These are phyloP conservation scores for Aspergillus nomiae DNA, from an alignment of 2,329 filamentous ascomycete genomes.

Conservation along the genomic window DNA sequence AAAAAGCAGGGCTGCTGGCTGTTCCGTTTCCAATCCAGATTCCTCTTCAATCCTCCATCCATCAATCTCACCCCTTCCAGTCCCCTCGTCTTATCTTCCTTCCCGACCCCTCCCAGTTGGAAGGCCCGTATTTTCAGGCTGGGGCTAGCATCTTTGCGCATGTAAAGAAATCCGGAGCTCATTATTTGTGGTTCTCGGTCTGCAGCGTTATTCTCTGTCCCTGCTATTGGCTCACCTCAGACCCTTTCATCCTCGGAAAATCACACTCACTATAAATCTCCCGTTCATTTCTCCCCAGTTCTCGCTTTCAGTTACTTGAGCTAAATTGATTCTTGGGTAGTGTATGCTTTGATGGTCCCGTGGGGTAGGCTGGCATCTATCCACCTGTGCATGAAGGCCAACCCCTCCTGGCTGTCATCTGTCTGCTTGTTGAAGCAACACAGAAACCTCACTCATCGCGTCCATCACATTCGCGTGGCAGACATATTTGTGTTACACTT, in stretches of 20 bases:
- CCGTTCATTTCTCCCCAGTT: background rate
- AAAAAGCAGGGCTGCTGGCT: background rate
- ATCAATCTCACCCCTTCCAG: background rate
- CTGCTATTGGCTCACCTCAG: background rate
- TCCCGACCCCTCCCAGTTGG: background rate
- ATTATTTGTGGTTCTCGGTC: background rate
- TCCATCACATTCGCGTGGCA: background rate
- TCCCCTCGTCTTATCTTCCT: background rate
- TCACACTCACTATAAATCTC: background rate
- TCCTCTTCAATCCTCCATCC: background rate
- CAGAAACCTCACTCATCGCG: conserved; percentile 9
- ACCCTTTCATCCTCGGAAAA: background rate
- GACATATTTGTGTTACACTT: background rate
- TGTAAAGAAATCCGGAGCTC: background rate
- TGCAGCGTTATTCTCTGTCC: background rate
- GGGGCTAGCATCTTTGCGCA: background rate
- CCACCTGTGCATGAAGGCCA: background rate
- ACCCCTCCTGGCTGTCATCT: conserved; percentile 11
- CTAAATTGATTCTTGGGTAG: background rate
- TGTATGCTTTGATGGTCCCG: background rate
- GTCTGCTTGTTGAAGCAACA: conserved; percentile 14
- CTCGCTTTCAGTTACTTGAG: background rate
- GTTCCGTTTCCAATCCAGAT: background rate
- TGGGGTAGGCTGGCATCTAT: background rate
- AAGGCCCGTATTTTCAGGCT: background rate